Evolutionary conservation across 768 basidiomycete species (phyloP).

Genomic region (Podaxis sp.): DNA sequence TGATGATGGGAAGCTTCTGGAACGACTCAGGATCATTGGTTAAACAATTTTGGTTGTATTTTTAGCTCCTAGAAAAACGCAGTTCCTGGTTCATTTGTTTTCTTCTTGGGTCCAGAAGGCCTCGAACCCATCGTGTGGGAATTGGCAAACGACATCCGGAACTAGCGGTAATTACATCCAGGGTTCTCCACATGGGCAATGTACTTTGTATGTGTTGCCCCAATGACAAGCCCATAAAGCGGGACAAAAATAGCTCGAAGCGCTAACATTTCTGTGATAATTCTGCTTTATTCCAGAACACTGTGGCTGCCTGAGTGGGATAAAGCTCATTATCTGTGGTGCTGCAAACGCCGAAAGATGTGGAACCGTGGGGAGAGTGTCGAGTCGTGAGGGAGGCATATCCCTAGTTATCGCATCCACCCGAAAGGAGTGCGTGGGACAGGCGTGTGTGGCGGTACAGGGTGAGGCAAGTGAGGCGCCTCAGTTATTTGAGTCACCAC

Average conservation of each 20-base stretch:
- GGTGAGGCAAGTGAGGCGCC: constrained; percentile 3
- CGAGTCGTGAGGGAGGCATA: neutral
- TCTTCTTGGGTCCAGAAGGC: too few relatives aligned
- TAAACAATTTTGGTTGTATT: neutral
- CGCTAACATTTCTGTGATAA: neutral
- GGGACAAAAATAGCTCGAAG: neutral
- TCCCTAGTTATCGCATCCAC: neutral
- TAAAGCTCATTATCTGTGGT: neutral
- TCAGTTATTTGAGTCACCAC: constrained; percentile 5
- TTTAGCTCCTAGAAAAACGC: neutral
- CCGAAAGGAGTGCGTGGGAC: constrained; percentile 7
- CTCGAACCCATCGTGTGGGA: too few relatives aligned
- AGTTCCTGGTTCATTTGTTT: too few relatives aligned
- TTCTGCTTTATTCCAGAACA: neutral
- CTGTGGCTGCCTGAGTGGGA: neutral
- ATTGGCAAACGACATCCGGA: neutral
- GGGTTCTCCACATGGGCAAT: neutral
- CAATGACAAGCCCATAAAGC: neutral
- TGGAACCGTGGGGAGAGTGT: neutral
- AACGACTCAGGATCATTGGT: neutral
- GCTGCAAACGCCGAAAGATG: neutral
- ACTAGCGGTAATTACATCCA: neutral
- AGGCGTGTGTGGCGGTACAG: constrained; percentile 11
- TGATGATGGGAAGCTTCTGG: neutral
- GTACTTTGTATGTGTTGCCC: neutral